Evolutionary conservation across 2,329 filamentous ascomycete genomes (phyloP).

Genomic region (Colletotrichum trifolii): DNA sequence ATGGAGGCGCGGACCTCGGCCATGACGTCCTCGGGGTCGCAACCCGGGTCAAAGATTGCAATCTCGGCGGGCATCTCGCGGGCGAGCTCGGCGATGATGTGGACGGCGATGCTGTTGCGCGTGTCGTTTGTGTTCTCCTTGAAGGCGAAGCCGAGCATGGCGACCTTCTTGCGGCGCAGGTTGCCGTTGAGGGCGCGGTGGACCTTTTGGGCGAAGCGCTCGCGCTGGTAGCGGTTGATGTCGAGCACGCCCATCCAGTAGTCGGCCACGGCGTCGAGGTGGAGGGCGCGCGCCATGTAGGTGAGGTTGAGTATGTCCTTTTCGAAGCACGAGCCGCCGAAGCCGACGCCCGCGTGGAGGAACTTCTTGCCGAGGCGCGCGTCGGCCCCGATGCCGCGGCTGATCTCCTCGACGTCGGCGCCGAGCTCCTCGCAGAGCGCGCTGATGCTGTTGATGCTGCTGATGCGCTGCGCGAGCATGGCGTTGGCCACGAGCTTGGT

Average conservation of each 20-base stretch:
- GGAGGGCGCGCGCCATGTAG: conserved; percentile 77
- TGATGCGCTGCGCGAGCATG: conserved; percentile 83
- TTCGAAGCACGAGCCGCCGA: conserved; percentile 84
- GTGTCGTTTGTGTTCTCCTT: conserved; percentile 85
- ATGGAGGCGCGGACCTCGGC: conserved; percentile 61
- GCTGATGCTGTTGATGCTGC: conserved; percentile 84
- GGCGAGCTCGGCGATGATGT: conserved; percentile 73
- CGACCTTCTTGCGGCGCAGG: conserved; percentile 75
- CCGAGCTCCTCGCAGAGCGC: conserved; percentile 82
- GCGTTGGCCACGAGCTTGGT: conserved; percentile 84
- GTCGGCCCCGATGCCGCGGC: conserved; percentile 75
- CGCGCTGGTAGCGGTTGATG: conserved; percentile 81
- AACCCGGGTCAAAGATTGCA: conserved; percentile 75
- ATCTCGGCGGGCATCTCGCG: conserved; percentile 73
- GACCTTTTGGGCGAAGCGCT: conserved; percentile 74
- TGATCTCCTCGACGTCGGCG: conserved; percentile 80
- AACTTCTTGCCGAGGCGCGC: conserved; percentile 78
- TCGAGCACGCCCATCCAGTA: conserved; percentile 81
- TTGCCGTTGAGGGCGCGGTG: conserved; percentile 76
- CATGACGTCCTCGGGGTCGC: conserved; percentile 61
- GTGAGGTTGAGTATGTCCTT: conserved; percentile 82
- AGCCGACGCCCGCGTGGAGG: conserved; percentile 79
- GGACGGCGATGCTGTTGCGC: conserved; percentile 75
- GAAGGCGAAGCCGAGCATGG: conserved; percentile 80
- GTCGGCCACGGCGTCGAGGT: conserved; percentile 76